phyloP scores from a whole-genome alignment of 345 rosid genomes.

The Conringia planisiliqua region DNA sequence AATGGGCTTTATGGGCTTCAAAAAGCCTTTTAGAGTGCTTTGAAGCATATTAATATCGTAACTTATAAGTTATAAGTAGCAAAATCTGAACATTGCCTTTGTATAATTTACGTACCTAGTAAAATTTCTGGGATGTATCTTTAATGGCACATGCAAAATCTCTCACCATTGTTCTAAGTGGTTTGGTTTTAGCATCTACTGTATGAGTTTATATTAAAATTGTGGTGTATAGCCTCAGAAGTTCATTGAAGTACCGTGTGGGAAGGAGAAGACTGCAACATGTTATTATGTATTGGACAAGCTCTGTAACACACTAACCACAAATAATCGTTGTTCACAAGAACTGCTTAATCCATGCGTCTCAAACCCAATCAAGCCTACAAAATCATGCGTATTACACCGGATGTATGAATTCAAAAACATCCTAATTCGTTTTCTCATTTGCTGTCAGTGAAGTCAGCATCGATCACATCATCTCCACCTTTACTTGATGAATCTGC shows the following conservation, averaged over 20 bases:
- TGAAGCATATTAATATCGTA: no score
- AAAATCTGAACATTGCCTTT: no score
- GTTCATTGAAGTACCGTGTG: not conserved
- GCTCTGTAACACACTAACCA: not conserved
- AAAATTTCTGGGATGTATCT: no score
- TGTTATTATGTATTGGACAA: not conserved
- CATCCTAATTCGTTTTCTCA: slow-evolving; percentile 31
- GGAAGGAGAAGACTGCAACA: not conserved
- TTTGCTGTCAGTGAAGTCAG: slow-evolving; percentile 90
- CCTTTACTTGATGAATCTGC: slow-evolving; percentile 49
- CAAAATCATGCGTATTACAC: slow-evolving; percentile 15
- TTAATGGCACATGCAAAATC: no score
- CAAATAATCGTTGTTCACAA: not conserved
- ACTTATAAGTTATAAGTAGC: no score
- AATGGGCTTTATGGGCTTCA: slow-evolving; percentile 21
- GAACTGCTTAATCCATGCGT: not conserved
- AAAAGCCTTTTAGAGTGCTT: not conserved
- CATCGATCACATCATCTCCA: slow-evolving; percentile 77
- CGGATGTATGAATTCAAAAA: not conserved
- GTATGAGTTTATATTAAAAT: no score
- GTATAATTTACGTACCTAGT: no score
- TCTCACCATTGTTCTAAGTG: no score
- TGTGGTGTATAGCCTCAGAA: not conserved
- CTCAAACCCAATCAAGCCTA: slow-evolving; percentile 14
- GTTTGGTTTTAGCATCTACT: no score